A percentile compares a stretch with the other conserved stretches of the same genome.
phyloP scores from a whole-genome alignment of 2,329 filamentous ascomycete genomes.

The Pestalotiopsis sp. region DNA sequence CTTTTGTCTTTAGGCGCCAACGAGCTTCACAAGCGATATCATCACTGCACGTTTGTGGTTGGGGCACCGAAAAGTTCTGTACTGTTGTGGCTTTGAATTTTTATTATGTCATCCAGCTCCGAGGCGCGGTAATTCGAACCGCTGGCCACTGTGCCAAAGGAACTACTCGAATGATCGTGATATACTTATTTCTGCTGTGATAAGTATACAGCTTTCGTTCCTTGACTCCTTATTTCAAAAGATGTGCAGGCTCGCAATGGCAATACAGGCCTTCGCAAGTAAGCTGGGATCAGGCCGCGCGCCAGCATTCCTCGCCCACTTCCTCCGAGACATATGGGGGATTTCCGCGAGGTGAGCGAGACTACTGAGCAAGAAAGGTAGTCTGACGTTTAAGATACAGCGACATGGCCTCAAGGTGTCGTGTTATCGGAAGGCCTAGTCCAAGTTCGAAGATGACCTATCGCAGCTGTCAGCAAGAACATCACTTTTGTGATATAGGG shows the following conservation, averaged over 20 bases:
- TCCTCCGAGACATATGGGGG: not conserved
- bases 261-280: not conserved
- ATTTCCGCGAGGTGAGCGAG: not conserved
- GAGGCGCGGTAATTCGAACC: not conserved
- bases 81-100: not conserved
- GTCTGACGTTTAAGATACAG: not conserved
- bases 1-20: not conserved
- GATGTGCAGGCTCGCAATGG: not conserved
- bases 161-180: not conserved
- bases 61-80: not conserved
- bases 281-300: not conserved
- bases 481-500: not conserved
- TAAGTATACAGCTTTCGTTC: not conserved
- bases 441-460: constrained; percentile 78
- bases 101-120: not conserved
- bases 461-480: constrained; percentile 1
- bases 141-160: not conserved
- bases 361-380: not conserved
- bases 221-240: not conserved
- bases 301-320: not conserved
- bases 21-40: not conserved
- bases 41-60: not conserved
- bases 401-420: not conserved
- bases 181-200: not conserved
- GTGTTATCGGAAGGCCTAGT: constrained; percentile 54